Evolutionary conservation across 306 rosid species (phyloP).

Genomic region (Spatholobus suberectus): DNA sequence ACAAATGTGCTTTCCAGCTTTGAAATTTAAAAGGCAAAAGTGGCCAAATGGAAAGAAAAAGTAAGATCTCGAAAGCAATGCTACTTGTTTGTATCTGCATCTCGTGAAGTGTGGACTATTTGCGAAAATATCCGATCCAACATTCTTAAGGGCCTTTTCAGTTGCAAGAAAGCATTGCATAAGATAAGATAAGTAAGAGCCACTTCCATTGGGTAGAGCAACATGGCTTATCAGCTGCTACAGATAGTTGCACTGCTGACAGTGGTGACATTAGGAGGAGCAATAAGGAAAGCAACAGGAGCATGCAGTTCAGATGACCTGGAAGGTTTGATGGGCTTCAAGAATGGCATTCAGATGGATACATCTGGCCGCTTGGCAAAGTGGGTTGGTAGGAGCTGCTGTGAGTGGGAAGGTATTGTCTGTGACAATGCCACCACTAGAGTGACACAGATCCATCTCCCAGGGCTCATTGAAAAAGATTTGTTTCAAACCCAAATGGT

Average conservation of each 20-base stretch:
- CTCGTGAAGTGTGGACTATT: slow-evolving; percentile 32
- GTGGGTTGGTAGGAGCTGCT: slow-evolving; percentile 64
- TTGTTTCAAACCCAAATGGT: slow-evolving; percentile 60
- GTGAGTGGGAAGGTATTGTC: slow-evolving; percentile 70
- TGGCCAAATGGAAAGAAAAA: slow-evolving; percentile 36
- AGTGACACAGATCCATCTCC: slow-evolving; percentile 60
- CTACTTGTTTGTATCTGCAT: slow-evolving; percentile 29
- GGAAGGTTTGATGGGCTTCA: slow-evolving; percentile 66
- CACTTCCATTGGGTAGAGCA: slow-evolving; percentile 11
- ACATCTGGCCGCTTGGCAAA: slow-evolving; percentile 59
- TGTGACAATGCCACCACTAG: slow-evolving; percentile 64
- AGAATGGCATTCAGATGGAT: slow-evolving; percentile 60
- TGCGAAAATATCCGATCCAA: slow-evolving; percentile 17
- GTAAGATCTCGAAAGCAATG: slow-evolving; percentile 36
- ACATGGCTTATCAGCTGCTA: slow-evolving; percentile 41
- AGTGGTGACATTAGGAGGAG: slow-evolving; percentile 38
- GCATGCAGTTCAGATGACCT: slow-evolving; percentile 61
- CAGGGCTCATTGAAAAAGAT: slow-evolving; percentile 56
- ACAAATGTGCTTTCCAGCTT: slow-evolving; percentile 54
- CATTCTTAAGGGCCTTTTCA: slow-evolving; percentile 34
- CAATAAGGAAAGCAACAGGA: slow-evolving; percentile 27
- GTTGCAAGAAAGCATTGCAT: slow-evolving; percentile 21
- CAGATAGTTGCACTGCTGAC: slow-evolving; percentile 43
- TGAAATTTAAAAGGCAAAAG: slow-evolving; percentile 42
- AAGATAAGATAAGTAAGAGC: slow-evolving; percentile 14